Evolutionary conservation across 2,329 filamentous ascomycete genomes (phyloP), one percentile per base, ranked within the genome.

Genomic region (Tolypocladium ovalisporum): DNA sequence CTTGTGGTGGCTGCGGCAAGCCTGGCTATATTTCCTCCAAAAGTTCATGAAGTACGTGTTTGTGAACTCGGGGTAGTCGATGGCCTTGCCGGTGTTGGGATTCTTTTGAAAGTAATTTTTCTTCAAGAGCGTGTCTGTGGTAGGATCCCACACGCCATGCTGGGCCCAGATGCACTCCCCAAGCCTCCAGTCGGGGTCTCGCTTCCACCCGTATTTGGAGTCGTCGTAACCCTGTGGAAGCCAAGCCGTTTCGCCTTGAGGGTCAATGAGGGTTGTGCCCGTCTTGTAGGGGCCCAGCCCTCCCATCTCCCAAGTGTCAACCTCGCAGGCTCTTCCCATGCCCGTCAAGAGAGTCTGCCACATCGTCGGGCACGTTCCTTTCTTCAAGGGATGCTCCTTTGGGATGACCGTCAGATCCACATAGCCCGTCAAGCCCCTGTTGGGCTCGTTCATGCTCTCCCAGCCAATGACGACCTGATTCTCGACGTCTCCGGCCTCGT

Each of bases 111-210:
- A 99, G 71, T 97, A 97, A 69, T 96, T 85, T 65, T 92, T 95
- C 63, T 82, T 84, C 58, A 96, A 71, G 6, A 99, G 75, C 0
- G 81, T 83, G 68, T 97, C 91, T 2, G 82, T 88, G 4, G 78
- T 75, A 7, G 88, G 86, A 67, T 99, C 90, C 94, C 94, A 99
- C 7, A 99, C 84, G 1, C 92, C 93, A 70, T 99, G 92, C 67
- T 97, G 93, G 4, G 94, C 93, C 94, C 94, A 99, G 44, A 99
- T 71, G 67, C 94, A 97, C 71, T 95, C 85, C n/a, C 94, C 94
- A 22, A 99, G 75, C 70, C 87, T 92, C 94, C 94, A 99, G 9
- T 79, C 86, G 0, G 88, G 81, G 67, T 96, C 90, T 62, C 94
- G 84, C 68, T 88, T 91, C 85, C 90, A 99, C 39, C 90, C 90